Evolutionary conservation across 352 stramenopile species (phyloP).

Genomic region (Phytopythium boreale): DNA sequence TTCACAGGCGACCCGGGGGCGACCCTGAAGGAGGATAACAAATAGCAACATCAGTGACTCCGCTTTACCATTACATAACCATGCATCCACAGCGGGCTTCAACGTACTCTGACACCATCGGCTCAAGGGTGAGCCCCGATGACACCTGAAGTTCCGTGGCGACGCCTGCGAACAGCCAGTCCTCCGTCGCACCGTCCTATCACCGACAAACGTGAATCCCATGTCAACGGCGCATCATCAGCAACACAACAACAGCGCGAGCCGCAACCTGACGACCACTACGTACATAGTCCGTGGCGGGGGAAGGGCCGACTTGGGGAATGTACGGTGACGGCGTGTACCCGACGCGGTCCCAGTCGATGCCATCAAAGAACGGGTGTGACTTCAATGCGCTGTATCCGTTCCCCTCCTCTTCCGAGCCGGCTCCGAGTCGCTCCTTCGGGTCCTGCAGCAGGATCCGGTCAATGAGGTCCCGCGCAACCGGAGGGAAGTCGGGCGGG

Average conservation of each 20-base stretch:
- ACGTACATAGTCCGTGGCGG: constrained; percentile 68
- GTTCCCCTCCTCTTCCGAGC: constrained; percentile 70
- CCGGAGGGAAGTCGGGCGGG: constrained; percentile 47
- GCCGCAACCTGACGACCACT: not conserved
- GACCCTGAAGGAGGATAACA: constrained; percentile 15
- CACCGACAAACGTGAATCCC: constrained; percentile 4
- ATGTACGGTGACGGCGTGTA: constrained; percentile 52
- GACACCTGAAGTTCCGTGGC: constrained; percentile 86
- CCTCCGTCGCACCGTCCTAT: constrained; percentile 83
- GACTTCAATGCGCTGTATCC: constrained; percentile 68
- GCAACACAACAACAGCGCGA: not conserved
- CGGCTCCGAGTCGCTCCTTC: constrained; percentile 62
- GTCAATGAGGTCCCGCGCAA: constrained; percentile 74
- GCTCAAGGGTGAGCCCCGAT: constrained; percentile 70
- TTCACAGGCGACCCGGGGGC: constrained; percentile 38
- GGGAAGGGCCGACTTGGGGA: constrained; percentile 52
- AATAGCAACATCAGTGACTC: not conserved
- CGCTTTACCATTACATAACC: not conserved
- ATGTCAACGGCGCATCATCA: not conserved
- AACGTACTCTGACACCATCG: constrained; percentile 52
- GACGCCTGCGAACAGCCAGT: constrained; percentile 87
- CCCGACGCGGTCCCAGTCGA: constrained; percentile 66
- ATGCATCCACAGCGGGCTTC: not conserved
- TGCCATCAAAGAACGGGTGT: constrained; percentile 83
- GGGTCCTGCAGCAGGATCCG: constrained; percentile 78